These are phyloP conservation scores for Fusarium kyushuense DNA, from an alignment of 2,329 filamentous ascomycete genomes.

Conservation along the genomic window DNA sequence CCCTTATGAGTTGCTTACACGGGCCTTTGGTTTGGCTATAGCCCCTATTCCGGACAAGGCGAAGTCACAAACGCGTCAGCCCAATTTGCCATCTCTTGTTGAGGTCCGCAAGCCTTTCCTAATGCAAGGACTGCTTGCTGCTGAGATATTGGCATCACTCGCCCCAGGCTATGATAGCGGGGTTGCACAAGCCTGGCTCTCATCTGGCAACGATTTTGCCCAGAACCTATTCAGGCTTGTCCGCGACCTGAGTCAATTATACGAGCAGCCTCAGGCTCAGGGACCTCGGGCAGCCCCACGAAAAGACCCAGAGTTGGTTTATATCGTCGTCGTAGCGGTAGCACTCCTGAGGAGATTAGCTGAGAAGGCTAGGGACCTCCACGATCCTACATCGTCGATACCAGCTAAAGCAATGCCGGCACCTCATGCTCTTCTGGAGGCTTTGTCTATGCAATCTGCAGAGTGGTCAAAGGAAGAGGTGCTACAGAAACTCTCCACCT, in stretches of 20 bases:
- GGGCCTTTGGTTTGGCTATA: conserved; percentile 87
- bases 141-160: conserved; percentile 86
- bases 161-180: conserved; percentile 77
- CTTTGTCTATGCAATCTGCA: conserved; percentile 72
- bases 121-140: conserved; percentile 91
- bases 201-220: conserved; percentile 85
- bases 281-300: conserved; percentile 51
- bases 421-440: conserved; percentile 74
- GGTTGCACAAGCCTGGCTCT: conserved; percentile 83
- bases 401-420: conserved; percentile 73
- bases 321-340: conserved; percentile 76
- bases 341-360: conserved; percentile 75
- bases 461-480: conserved; percentile 74
- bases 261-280: conserved; percentile 61
- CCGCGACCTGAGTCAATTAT: conserved; percentile 75
- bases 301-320: conserved; percentile 66
- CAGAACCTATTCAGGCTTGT: conserved; percentile 82
- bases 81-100: conserved; percentile 73
- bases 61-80: conserved; percentile 65
- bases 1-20: conserved; percentile 84
- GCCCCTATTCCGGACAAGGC: conserved; percentile 81
- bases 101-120: conserved; percentile 89
- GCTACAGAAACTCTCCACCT: conserved; percentile 75
- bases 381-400: conserved; percentile 62
- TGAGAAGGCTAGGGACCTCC: conserved; percentile 74